phyloP scores from a whole-genome alignment of 139 green algal species.

The Chlamydomonas applanata region DNA sequence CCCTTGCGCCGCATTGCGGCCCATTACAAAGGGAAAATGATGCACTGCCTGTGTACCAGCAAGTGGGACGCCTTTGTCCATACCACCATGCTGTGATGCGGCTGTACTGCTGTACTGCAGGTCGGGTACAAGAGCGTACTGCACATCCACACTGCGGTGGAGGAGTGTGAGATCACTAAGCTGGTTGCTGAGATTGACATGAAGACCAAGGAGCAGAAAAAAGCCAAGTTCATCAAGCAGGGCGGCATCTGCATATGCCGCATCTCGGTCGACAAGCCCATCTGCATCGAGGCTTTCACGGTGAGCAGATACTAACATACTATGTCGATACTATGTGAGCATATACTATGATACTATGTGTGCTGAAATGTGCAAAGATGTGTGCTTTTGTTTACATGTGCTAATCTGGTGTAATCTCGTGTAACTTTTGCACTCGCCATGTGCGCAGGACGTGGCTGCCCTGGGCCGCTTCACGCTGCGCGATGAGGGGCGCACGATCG shows the following conservation, averaged over 20 bases:
- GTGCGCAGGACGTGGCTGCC: slow-evolving; percentile 57
- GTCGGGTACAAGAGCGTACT: slow-evolving; percentile 78
- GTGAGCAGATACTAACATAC: slow-evolving; percentile 3
- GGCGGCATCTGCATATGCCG: slow-evolving; percentile 54
- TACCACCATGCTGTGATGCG: slow-evolving; percentile 51
- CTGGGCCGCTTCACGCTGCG: slow-evolving; percentile 93
- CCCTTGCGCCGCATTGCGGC: no score
- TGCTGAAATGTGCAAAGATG: not conserved
- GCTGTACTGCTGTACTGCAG: slow-evolving; percentile 22
- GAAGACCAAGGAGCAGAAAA: slow-evolving; percentile 86
- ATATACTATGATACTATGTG: not conserved
- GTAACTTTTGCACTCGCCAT: no score
- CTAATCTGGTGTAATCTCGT: no score
- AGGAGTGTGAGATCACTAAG: slow-evolving; percentile 95
- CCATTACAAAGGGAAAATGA: no score
- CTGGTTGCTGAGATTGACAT: slow-evolving; percentile 79
- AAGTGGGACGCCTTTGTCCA: no score
- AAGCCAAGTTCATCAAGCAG: slow-evolving; percentile 73
- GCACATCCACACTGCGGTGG: slow-evolving; percentile 85
- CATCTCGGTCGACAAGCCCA: slow-evolving; percentile 70
- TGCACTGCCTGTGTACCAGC: no score
- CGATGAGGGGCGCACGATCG: slow-evolving; percentile 92
- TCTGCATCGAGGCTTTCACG: slow-evolving; percentile 90
- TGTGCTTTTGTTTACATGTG: no score
- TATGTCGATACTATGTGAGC: not conserved